Evolutionary conservation across 805 yeast species (phyloP).

Genomic region (Candida pini): DNA sequence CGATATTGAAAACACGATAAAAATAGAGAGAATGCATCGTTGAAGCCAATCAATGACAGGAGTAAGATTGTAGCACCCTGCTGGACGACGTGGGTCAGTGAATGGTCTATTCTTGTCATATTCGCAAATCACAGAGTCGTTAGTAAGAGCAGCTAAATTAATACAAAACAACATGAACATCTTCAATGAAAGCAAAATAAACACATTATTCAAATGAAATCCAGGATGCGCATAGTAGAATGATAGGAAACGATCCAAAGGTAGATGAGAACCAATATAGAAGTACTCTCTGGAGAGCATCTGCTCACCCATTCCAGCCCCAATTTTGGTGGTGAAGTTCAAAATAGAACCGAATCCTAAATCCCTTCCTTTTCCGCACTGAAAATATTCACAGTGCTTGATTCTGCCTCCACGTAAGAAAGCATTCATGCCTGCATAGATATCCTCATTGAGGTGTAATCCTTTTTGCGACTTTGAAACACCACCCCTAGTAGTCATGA

Average conservation of each 20-base stretch:
- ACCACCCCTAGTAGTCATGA: conserved; percentile 83
- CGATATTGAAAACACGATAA: conserved; percentile 68
- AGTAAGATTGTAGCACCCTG: conserved; percentile 64
- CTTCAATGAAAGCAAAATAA: conserved; percentile 64
- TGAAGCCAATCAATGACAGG: conserved; percentile 74
- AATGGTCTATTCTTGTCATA: conserved; percentile 53
- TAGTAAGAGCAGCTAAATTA: conserved; percentile 59
- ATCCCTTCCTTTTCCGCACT: conserved; percentile 86
- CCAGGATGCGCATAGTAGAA: conserved; percentile 87
- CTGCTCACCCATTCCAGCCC: conserved; percentile 90
- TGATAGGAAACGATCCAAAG: conserved; percentile 71
- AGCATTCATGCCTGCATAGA: conserved; percentile 83
- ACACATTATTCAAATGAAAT: conserved; percentile 73
- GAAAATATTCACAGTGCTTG: conserved; percentile 76
- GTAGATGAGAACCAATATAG: conserved; percentile 70
- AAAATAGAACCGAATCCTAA: conserved; percentile 78
- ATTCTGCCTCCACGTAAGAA: conserved; percentile 75
- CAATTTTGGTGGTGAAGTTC: conserved; percentile 78
- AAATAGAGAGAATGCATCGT: conserved; percentile 67
- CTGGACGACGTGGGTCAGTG: conserved; percentile 57
- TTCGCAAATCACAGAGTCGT: conserved; percentile 56
- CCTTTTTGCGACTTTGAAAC: conserved; percentile 84
- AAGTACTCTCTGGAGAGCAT: conserved; percentile 78
- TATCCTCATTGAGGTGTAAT: conserved; percentile 77
- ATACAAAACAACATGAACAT: conserved; percentile 52